phyloP scores from a whole-genome alignment of 2,329 filamentous ascomycete genomes.

The Emericellopsis atlantica region DNA sequence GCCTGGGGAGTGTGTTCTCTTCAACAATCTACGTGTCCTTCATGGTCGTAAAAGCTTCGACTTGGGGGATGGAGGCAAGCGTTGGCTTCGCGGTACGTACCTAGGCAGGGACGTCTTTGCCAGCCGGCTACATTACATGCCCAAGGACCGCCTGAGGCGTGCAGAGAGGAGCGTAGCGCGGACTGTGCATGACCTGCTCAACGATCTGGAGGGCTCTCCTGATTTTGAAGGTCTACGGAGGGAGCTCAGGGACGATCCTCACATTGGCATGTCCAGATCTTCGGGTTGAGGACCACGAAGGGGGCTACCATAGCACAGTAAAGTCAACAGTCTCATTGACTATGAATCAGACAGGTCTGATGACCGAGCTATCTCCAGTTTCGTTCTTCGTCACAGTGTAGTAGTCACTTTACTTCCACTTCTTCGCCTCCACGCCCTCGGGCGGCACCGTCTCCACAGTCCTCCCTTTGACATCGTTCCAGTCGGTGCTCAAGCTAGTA shows the following conservation, averaged over 20 bases:
- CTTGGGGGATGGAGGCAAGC: constrained; percentile 30
- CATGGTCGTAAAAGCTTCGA: constrained; percentile 76
- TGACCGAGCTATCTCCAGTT: not conserved
- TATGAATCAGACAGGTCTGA: no score
- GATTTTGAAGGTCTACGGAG: not conserved
- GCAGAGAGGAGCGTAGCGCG: no score
- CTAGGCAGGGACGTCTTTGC: constrained; percentile 41
- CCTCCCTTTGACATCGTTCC: constrained; percentile 64
- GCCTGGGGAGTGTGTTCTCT: constrained; percentile 83
- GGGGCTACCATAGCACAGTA: no score
- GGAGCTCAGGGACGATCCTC: no score
- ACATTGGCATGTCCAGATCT: no score
- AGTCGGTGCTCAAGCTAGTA: constrained; percentile 84
- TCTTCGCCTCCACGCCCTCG: constrained; percentile 65
- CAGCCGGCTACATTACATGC: constrained; percentile 20
- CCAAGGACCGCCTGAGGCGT: constrained; percentile 3
- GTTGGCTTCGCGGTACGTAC: constrained; percentile 83
- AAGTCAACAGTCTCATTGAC: not conserved
- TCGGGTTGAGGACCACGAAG: no score
- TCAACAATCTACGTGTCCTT: constrained; percentile 75
- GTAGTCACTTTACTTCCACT: constrained; percentile 35
- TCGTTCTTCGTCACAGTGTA: no score
- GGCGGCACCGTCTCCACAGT: constrained; percentile 63
- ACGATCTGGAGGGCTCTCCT: not conserved
- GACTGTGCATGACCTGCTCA: no score